Conservation (phyloP, 345 rosid species). For the Hirschfeldia incana region DNA sequence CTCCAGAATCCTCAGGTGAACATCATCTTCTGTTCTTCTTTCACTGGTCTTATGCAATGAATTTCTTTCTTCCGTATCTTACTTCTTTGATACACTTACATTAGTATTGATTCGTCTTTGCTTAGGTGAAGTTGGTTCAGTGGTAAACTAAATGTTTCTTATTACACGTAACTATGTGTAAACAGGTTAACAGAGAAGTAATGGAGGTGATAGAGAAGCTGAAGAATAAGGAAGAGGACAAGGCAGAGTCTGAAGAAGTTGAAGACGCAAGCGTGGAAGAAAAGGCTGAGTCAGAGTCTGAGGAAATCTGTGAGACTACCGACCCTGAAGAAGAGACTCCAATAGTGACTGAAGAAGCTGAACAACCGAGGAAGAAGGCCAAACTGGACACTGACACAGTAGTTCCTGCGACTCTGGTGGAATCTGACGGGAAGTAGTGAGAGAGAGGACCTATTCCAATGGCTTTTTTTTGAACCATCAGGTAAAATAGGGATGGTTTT, state of each 20-base stretch:
- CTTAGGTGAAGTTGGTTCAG: neutral
- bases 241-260: neutral
- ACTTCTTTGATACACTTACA: neutral
- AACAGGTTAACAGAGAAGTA: conserved; percentile 67
- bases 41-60: neutral
- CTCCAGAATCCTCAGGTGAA: conserved; percentile 55
- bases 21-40: neutral
- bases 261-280: conserved; percentile 2
- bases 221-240: conserved; percentile 20
- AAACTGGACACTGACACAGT: conserved; percentile 3
- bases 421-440: neutral
- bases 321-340: neutral
- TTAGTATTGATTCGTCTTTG: neutral
- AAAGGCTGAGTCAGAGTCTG: conserved; percentile 1
- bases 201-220: conserved; percentile 59
- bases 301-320: neutral
- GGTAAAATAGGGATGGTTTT: neutral
- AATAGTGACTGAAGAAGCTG: neutral
- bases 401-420: neutral
- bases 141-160: neutral
- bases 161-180: neutral
- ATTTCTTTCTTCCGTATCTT: neutral
- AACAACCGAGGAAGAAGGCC: conserved; percentile 2
- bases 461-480: neutral
- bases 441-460: neutral